A percentile compares a stretch with the other conserved stretches of the same genome.
Evolutionary conservation across 768 basidiomycete species (phyloP).

Genomic region (Serendipita sp.): DNA sequence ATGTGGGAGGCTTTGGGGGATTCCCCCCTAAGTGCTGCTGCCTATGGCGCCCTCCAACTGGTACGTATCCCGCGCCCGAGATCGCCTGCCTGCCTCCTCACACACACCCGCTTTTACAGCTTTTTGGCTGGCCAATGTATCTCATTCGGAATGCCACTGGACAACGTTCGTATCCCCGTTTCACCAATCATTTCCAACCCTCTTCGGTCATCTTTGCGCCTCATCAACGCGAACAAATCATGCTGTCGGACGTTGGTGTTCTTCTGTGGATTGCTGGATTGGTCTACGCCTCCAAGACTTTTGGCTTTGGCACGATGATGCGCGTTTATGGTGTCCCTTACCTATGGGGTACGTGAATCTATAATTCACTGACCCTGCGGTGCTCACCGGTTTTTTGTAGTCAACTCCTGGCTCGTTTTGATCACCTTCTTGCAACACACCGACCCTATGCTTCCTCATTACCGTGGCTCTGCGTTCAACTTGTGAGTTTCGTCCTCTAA

Average conservation of each 20-base stretch:
- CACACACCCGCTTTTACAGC: slow-evolving; percentile 14
- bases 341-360: slow-evolving; percentile 36
- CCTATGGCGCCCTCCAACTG: neutral
- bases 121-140: slow-evolving; percentile 23
- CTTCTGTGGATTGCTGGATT: slow-evolving; percentile 51
- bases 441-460: slow-evolving; percentile 87
- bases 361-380: neutral
- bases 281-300: slow-evolving; percentile 35
- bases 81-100: neutral
- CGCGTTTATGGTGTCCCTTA: slow-evolving; percentile 76
- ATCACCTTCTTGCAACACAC: slow-evolving; percentile 99
- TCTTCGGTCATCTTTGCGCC: slow-evolving; percentile 65
- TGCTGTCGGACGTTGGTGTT: slow-evolving; percentile 74
- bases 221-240: slow-evolving; percentile 57
- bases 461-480: slow-evolving; percentile 74
- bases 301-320: slow-evolving; percentile 58
- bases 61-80: slow-evolving; percentile 13
- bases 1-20: slow-evolving; percentile 18
- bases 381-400: slow-evolving; percentile 24
- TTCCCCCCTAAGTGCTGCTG: slow-evolving; percentile 18
- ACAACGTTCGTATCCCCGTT: slow-evolving; percentile 21
- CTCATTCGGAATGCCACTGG: slow-evolving; percentile 19
- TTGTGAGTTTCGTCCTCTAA: slow-evolving; percentile 27
- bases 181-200: slow-evolving; percentile 24
- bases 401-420: slow-evolving; percentile 88